phyloP scores from a whole-genome alignment of 768 basidiomycete genomes.

The Russula olivacea region DNA sequence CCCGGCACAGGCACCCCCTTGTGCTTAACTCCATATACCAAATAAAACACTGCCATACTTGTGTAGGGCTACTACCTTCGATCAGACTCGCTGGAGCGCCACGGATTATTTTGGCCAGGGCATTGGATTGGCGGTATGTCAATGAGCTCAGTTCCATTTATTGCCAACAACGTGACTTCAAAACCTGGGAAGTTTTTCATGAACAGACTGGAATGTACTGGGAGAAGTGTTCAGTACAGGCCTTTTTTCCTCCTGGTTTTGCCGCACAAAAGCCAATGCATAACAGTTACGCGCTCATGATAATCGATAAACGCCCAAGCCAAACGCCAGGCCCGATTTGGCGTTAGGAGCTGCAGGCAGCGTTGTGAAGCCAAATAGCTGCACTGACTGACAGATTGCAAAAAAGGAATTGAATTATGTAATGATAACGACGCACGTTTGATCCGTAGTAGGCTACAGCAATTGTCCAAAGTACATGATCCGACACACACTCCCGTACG shows the following conservation, averaged over 20 bases:
- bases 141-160: not conserved
- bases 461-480: slow-evolving; percentile 6
- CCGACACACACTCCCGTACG: not conserved
- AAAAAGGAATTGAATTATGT: not conserved
- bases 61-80: not conserved
- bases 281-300: not conserved
- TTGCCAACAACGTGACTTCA: no score
- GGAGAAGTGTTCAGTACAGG: not conserved
- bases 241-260: not conserved
- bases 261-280: not conserved
- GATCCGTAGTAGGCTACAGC: not conserved
- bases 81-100: not conserved
- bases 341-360: no score
- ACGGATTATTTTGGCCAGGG: not conserved
- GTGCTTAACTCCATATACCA: no score
- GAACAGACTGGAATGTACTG: no score
- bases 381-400: not conserved
- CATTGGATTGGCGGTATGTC: not conserved
- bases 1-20: no score
- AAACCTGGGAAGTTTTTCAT: no score
- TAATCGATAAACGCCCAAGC: no score
- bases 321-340: no score
- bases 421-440: slow-evolving; percentile 7
- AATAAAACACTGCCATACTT: no score
- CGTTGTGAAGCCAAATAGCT: no score